Conservation (phyloP, 371 early-diverging fungal species). For the Choanephora cucurbitarum region DNA sequence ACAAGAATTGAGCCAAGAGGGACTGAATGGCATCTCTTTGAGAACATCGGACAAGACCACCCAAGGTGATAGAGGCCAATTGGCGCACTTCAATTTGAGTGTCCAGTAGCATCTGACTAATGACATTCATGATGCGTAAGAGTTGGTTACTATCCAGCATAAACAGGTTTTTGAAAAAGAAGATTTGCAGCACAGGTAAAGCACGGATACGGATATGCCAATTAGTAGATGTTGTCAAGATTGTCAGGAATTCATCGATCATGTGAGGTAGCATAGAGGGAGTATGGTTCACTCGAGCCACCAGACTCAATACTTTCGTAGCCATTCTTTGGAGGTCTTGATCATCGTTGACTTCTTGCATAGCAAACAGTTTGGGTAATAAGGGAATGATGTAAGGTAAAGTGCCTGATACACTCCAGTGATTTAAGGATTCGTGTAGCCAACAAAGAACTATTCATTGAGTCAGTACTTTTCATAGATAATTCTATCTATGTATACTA, state of each 20-base stretch:
- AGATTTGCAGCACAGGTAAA: slow-evolving; percentile 77
- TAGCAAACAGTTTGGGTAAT: slow-evolving; percentile 62
- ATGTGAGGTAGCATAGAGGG: slow-evolving; percentile 51
- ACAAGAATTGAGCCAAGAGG: slow-evolving; percentile 46
- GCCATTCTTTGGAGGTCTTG: slow-evolving; percentile 71
- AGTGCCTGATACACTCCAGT: slow-evolving; percentile 56
- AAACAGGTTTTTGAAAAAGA: slow-evolving; percentile 77
- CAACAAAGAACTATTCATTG: slow-evolving; percentile 61
- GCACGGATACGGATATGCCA: slow-evolving; percentile 79
- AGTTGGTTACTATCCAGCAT: slow-evolving; percentile 54
- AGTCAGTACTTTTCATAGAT: too few relatives aligned
- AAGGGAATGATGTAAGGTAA: slow-evolving; percentile 56
- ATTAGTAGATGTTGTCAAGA: slow-evolving; percentile 55
- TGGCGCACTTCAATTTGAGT: slow-evolving; percentile 84
- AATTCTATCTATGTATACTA: too few relatives aligned
- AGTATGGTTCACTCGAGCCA: slow-evolving; percentile 61
- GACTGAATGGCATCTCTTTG: slow-evolving; percentile 70
- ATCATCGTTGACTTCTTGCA: slow-evolving; percentile 79
- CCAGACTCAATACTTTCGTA: slow-evolving; percentile 48
- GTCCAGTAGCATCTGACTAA: slow-evolving; percentile 69
- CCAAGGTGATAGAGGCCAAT: slow-evolving; percentile 78
- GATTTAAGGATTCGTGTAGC: slow-evolving; percentile 58
- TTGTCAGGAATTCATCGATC: slow-evolving; percentile 57
- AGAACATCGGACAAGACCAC: slow-evolving; percentile 87
- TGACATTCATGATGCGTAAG: slow-evolving; percentile 60